phyloP scores from a whole-genome alignment of 179 eudicot genomes.

The Gypsophila paniculata region DNA sequence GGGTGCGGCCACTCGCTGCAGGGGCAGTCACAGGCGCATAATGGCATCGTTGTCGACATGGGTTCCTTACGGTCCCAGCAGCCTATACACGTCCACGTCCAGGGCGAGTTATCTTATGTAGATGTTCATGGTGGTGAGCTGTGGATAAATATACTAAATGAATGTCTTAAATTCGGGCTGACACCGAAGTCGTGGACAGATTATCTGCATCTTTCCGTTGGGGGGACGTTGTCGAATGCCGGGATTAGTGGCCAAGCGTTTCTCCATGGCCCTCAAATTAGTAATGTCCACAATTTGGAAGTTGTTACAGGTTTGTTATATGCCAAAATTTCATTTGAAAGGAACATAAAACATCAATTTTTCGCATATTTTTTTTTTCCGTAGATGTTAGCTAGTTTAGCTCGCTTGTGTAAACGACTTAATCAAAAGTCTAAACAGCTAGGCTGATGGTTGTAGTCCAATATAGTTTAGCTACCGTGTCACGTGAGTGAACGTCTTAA shows the following conservation, averaged over 20 bases:
- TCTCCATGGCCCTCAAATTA: slow-evolving; percentile 82
- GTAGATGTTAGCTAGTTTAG: neutral
- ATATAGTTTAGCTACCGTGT: too few species aligned
- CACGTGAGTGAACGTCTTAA: too few species aligned
- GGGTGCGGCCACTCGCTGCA: slow-evolving; percentile 73
- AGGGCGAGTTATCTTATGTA: slow-evolving; percentile 36
- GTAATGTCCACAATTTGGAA: slow-evolving; percentile 68
- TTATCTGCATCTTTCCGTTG: slow-evolving; percentile 74
- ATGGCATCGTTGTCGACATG: slow-evolving; percentile 67
- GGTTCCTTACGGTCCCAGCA: slow-evolving; percentile 31
- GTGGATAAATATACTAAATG: slow-evolving; percentile 68
- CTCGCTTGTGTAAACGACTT: neutral
- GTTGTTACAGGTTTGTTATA: slow-evolving; percentile 71
- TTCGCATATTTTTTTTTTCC: neutral
- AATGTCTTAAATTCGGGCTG: slow-evolving; percentile 56
- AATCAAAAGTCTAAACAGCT: too few species aligned
- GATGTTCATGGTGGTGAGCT: slow-evolving; percentile 70
- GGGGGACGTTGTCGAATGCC: slow-evolving; percentile 87
- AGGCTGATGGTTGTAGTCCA: too few species aligned
- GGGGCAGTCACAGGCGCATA: slow-evolving; percentile 65
- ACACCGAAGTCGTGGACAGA: slow-evolving; percentile 93
- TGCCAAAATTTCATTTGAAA: neutral
- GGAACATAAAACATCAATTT: neutral
- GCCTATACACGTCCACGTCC: slow-evolving; percentile 39
- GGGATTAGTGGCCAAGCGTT: slow-evolving; percentile 89